Conservation (phyloP, 1,284 basidiomycete species). For the Porogramme epimiltina region DNA sequence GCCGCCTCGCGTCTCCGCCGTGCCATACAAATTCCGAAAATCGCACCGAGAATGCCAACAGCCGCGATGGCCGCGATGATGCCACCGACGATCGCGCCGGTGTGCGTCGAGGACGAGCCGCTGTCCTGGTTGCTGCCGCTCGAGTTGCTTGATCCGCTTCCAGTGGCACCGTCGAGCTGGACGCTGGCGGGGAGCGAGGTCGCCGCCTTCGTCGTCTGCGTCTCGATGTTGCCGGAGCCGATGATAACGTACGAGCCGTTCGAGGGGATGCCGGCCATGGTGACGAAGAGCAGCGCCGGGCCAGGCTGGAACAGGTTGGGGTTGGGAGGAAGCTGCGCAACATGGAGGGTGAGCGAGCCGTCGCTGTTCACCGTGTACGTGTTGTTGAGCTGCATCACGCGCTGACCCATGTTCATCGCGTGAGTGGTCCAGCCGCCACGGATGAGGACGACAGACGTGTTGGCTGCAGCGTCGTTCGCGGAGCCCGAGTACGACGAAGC, state of each 20-base stretch:
- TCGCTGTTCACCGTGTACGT: constrained; percentile 81
- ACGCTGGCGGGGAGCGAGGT: constrained; percentile 56
- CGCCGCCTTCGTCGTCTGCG: constrained; percentile 53
- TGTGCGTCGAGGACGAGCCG: constrained; percentile 31
- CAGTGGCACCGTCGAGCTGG: constrained; percentile 38
- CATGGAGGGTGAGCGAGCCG: constrained; percentile 75
- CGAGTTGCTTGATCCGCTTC: constrained; percentile 26
- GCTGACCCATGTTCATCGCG: constrained; percentile 93
- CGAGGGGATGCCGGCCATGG: constrained; percentile 81
- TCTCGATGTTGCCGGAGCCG: constrained; percentile 77
- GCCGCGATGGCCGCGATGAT: constrained; percentile 52
- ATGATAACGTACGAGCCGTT: constrained; percentile 76
- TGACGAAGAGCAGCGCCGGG: constrained; percentile 81
- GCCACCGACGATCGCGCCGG: constrained; percentile 50
- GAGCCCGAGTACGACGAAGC: constrained; percentile 65
- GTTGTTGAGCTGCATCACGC: constrained; percentile 76
- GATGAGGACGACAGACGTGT: constrained; percentile 80
- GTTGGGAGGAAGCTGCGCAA: constrained; percentile 81
- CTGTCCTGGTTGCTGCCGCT: constrained; percentile 11
- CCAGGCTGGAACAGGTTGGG: constrained; percentile 86
- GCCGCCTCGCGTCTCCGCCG: constrained; percentile 46
- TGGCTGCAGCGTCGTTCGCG: constrained; percentile 69
- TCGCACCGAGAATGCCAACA: constrained; percentile 49
- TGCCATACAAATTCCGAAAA: constrained; percentile 47
- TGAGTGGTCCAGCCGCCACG: constrained; percentile 94